A percentile compares a stretch with the other conserved stretches of the same genome.
Evolutionary conservation across 1,139 yeast genomes (phyloP).

Genomic region (Magnusiomyces clavatus): DNA sequence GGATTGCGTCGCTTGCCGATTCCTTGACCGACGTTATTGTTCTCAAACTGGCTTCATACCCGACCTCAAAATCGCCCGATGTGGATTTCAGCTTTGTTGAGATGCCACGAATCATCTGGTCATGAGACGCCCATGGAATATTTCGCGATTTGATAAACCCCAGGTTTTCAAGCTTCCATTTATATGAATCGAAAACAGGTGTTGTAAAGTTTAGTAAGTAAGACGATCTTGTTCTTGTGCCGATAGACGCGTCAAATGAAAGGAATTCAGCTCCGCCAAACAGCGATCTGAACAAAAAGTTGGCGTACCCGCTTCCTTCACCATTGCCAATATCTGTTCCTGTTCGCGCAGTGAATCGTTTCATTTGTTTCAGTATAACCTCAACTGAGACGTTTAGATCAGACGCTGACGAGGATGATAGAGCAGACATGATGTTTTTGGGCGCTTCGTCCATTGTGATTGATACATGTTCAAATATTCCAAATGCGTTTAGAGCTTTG

Average conservation of each 20-base stretch:
- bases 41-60: conserved; percentile 59
- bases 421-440: conserved; percentile 17
- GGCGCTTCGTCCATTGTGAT: conserved; percentile 35
- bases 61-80: conserved; percentile 38
- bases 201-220: conserved; percentile 54
- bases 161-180: conserved; percentile 48
- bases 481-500: conserved; percentile 29
- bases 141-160: conserved; percentile 52
- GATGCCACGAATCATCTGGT: conserved; percentile 52
- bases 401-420: conserved; percentile 4
- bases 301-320: conserved; percentile 88
- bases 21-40: conserved; percentile 41
- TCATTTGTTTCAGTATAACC: conserved; percentile 24
- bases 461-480: conserved; percentile 39
- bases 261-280: conserved; percentile 86
- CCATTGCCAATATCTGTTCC: conserved; percentile 94
- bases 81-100: conserved; percentile 41
- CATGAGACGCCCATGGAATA: conserved; percentile 63
- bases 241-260: conserved; percentile 69
- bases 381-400: conserved; percentile 19
- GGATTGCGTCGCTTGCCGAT: conserved; percentile 27
- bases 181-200: conserved; percentile 50
- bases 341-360: conserved; percentile 63
- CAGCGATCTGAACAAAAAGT: conserved; percentile 58
- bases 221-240: conserved; percentile 67